These are phyloP conservation scores for Clarkia xantiana DNA, from an alignment of 345 rosid genomes.

Conservation along the genomic window DNA sequence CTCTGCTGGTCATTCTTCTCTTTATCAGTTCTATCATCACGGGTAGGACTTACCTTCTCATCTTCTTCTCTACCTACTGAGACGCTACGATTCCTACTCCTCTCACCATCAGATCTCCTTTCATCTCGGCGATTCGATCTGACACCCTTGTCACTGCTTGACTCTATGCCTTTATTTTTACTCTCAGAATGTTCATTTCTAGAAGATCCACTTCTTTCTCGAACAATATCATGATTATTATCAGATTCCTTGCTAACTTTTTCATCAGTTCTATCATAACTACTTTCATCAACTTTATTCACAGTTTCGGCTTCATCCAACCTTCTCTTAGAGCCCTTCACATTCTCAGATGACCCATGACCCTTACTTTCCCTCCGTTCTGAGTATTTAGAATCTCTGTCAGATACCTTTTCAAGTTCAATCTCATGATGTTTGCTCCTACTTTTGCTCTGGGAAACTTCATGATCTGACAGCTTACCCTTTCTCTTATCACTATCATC, in stretches of 20 bases:
- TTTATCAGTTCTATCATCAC: conserved; percentile 34
- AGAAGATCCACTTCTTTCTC: conserved; percentile 30
- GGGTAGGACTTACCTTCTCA: conserved; percentile 42
- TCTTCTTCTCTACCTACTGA: conserved; percentile 54
- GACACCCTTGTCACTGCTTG: conserved; percentile 35
- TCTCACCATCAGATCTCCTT: conserved; percentile 36
- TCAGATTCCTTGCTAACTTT: conserved; percentile 57
- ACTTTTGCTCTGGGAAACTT: conserved; percentile 33
- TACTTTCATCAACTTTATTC: conserved; percentile 39
- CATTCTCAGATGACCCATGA: conserved; percentile 43
- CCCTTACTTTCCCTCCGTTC: conserved; percentile 65
- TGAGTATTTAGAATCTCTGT: conserved; percentile 46
- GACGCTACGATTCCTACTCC: conserved; percentile 35
- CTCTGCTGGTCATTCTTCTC: conserved; percentile 45
- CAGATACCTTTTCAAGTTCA: conserved; percentile 34
- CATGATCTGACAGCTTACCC: conserved; percentile 35
- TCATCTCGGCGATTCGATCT: conserved; percentile 61
- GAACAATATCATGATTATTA: conserved; percentile 34
- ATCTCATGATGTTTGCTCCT: conserved; percentile 49
- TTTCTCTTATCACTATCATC: conserved; percentile 57
- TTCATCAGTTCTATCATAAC: conserved; percentile 32
- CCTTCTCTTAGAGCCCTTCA: conserved; percentile 59
- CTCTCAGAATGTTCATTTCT: conserved; percentile 44
- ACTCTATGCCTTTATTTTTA: conserved; percentile 35
- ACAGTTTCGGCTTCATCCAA: conserved; percentile 61